Base-by-base conservation (phyloP, 768 basidiomycete genomes). In the Hygrocybe coccinea region DNA sequence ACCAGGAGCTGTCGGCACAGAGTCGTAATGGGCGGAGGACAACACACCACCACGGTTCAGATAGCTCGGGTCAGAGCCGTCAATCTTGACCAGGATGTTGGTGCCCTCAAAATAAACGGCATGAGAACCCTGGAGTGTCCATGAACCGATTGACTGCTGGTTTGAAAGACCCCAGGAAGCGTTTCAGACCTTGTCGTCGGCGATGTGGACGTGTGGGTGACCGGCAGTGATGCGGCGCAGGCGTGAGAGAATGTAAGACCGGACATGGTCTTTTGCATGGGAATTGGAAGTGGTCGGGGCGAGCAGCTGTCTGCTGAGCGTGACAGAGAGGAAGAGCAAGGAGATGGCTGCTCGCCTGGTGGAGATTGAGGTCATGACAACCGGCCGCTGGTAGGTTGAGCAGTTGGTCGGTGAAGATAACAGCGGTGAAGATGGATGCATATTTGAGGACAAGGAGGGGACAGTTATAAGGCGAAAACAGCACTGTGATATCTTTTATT, bases 11-110 rank as follows among this genome's bases (percentile, higher is more conserved):
- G 85, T 86, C 0, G 87, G 85, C 4, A 89, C 88, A 0, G 88
- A 89, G 69, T 90, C 89, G 65, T 82, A 91, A 63, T 92, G 91
- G 1, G 89, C 88, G 0, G 88, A 90, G 57, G 91, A 84, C 9
- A 92, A 66, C 2, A 88, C 83, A 17, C 73, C 84, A 3, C 74
- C 74, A 21, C 57, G 67, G 12, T 67, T 54, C 14, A 62, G 56
- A 22, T 64, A 67, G 5, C 60, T 57, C 5, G 69, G 62, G 15
- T 80, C 76, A 0, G 74, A 55, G 56, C 71, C 73, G 17, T 69
- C 65, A 15, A 73, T 66, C 56, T 65, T 65, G 37, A 68, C 79
- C 3, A 85, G 71, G 12, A 85, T 71, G 55, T 85, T 85, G 29
- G 64, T 78, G 3, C 77, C 79, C 62, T 84, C 79, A 53, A 79